phyloP scores from a whole-genome alignment of 768 basidiomycete species.

The Dendrothele bispora region DNA sequence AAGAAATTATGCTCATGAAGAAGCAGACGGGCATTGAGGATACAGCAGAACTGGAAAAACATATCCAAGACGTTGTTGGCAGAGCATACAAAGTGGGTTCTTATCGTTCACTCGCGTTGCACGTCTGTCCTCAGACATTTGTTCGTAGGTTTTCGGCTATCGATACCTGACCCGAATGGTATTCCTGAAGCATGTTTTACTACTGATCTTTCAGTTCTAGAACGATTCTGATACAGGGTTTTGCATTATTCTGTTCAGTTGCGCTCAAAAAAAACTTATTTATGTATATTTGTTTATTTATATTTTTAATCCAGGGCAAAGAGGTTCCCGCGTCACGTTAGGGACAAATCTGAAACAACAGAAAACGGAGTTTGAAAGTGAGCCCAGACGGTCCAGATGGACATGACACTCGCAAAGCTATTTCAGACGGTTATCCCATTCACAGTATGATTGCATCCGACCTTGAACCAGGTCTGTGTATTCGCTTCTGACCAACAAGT shows the following conservation, averaged over 20 bases:
- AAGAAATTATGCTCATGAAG: constrained; percentile 18
- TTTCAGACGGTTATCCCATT: constrained; percentile 23
- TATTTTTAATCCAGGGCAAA: constrained; percentile 20
- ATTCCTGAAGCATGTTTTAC: not conserved
- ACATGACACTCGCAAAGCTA: constrained; percentile 23
- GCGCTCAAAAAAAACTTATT: constrained; percentile 30
- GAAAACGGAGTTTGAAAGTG: constrained; percentile 16
- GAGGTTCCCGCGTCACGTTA: constrained; percentile 17
- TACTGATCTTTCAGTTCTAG: not conserved
- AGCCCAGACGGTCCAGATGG: constrained; percentile 15
- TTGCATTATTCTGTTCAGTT: constrained; percentile 18
- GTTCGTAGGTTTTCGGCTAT: constrained; percentile 31
- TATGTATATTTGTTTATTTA: constrained; percentile 33
- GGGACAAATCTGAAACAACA: constrained; percentile 12
- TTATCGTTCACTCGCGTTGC: not conserved
- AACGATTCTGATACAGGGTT: not conserved
- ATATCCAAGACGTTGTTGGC: constrained; percentile 13
- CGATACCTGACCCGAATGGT: constrained; percentile 24
- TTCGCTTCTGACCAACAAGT: not conserved
- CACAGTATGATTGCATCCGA: constrained; percentile 22
- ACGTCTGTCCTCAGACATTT: constrained; percentile 14
- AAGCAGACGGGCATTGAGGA: constrained; percentile 18
- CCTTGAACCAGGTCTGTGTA: constrained; percentile 17
- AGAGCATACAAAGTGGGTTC: constrained; percentile 16
- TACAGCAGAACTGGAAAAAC: constrained; percentile 16